phyloP scores from a whole-genome alignment of 768 basidiomycete species.

The Tephrocybe sp. region DNA sequence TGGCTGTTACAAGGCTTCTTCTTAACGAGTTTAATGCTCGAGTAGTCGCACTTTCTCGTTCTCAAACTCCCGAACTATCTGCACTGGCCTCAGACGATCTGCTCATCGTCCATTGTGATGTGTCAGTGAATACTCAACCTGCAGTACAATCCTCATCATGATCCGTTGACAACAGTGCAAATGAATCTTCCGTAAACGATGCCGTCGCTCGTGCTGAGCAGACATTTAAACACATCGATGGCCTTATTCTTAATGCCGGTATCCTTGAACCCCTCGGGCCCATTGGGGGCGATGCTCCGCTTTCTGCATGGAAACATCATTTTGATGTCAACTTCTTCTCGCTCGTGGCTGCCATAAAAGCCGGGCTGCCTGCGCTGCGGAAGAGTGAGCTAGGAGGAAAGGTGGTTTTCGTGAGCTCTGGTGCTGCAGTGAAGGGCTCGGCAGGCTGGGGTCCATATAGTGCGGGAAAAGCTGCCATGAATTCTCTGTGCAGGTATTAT shows the following conservation, averaged over 20 bases:
- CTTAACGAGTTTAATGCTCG: slow-evolving; percentile 58
- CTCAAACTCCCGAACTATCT: slow-evolving; percentile 60
- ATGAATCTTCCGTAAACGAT: slow-evolving; percentile 49
- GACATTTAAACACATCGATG: slow-evolving; percentile 67
- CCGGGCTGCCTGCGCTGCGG: slow-evolving; percentile 67
- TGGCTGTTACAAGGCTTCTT: slow-evolving; percentile 70
- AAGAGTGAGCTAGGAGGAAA: slow-evolving; percentile 54
- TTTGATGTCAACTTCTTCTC: slow-evolving; percentile 92
- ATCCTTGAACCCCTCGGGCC: slow-evolving; percentile 66
- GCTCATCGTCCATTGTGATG: slow-evolving; percentile 63
- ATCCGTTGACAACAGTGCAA: slow-evolving; percentile 42
- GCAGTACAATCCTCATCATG: slow-evolving; percentile 9
- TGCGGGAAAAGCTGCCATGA: slow-evolving; percentile 87
- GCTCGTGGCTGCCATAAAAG: slow-evolving; percentile 65
- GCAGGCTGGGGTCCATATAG: slow-evolving; percentile 81
- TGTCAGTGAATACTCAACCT: slow-evolving; percentile 48
- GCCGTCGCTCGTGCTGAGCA: slow-evolving; percentile 53
- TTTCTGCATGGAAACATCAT: slow-evolving; percentile 63
- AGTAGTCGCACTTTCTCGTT: slow-evolving; percentile 77
- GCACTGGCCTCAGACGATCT: slow-evolving; percentile 49
- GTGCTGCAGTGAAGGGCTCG: slow-evolving; percentile 66
- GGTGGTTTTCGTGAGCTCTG: slow-evolving; percentile 83
- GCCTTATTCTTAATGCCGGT: slow-evolving; percentile 83
- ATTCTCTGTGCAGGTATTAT: slow-evolving; percentile 80
- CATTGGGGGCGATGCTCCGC: slow-evolving; percentile 46